Evolutionary conservation across 2,329 filamentous ascomycete genomes (phyloP).

Genomic region (Epichloe glyceriae): DNA sequence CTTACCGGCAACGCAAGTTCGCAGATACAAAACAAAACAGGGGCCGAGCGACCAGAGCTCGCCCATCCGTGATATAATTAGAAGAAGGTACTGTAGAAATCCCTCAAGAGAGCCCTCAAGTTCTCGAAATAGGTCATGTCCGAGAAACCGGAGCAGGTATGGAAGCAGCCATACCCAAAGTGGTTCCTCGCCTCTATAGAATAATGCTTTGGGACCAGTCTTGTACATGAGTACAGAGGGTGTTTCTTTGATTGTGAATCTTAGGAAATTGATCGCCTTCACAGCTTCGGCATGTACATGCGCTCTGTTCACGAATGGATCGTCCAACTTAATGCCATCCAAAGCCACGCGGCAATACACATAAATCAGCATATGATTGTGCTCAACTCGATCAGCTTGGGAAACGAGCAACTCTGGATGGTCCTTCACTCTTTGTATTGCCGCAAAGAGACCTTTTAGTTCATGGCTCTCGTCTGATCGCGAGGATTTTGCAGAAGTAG

Average conservation of each 20-base stretch:
- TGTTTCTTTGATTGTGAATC: slow-evolving; percentile 60
- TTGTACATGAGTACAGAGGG: slow-evolving; percentile 50
- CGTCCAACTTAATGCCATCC: slow-evolving; percentile 52
- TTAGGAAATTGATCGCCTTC: slow-evolving; percentile 67
- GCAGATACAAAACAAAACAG: slow-evolving; percentile 34
- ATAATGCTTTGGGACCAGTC: slow-evolving; percentile 25
- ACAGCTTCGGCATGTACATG: slow-evolving; percentile 45
- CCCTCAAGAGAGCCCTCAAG: slow-evolving; percentile 38
- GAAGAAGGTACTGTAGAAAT: slow-evolving; percentile 37
- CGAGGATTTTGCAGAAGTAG: slow-evolving; percentile 47
- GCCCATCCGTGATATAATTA: slow-evolving; percentile 29
- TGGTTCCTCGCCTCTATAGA: slow-evolving; percentile 45
- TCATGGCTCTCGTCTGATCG: slow-evolving; percentile 57
- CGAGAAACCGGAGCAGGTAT: slow-evolving; percentile 43
- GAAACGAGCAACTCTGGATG: slow-evolving; percentile 42
- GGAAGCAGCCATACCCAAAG: slow-evolving; percentile 54
- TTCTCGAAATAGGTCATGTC: slow-evolving; percentile 33
- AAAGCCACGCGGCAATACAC: slow-evolving; percentile 72
- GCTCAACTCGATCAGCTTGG: slow-evolving; percentile 51
- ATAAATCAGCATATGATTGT: slow-evolving; percentile 77
- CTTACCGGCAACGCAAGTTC: slow-evolving; percentile 32
- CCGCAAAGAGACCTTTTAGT: slow-evolving; percentile 54
- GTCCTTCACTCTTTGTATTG: slow-evolving; percentile 42
- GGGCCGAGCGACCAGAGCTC: slow-evolving; percentile 35
- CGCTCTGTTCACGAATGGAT: slow-evolving; percentile 49